Conservation (phyloP, 768 basidiomycete genomes). For the Mycena albidolilacea region DNA sequence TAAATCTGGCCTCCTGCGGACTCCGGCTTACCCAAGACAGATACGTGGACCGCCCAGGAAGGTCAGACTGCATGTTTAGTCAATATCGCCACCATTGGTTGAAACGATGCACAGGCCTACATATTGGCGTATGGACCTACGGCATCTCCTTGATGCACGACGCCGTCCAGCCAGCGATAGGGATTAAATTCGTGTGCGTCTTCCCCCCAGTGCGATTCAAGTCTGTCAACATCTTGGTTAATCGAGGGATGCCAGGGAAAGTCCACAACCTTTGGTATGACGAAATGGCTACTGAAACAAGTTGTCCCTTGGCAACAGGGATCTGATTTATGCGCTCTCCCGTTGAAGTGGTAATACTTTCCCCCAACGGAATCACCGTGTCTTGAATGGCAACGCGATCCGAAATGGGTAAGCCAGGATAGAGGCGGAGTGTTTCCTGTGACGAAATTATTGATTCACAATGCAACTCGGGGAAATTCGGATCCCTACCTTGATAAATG, state of each 20-base stretch:
- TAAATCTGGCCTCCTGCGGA: too few species aligned
- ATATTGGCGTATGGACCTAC: slow-evolving; percentile 36
- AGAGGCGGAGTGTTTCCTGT: slow-evolving; percentile 32
- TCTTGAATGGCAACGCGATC: slow-evolving; percentile 25
- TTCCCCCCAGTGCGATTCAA: slow-evolving; percentile 24
- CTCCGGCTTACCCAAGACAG: slow-evolving; percentile 23
- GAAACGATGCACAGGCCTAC: slow-evolving; percentile 6
- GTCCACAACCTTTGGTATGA: slow-evolving; percentile 25
- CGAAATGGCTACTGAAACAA: slow-evolving; percentile 1
- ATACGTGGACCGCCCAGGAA: slow-evolving; percentile 34
- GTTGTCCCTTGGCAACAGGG: slow-evolving; percentile 24
- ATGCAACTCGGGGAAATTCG: background rate
- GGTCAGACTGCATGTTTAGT: background rate
- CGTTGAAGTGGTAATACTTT: background rate
- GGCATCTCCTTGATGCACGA: background rate
- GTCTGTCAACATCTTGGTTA: background rate
- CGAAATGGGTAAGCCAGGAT: slow-evolving; percentile 19
- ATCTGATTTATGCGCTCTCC: slow-evolving; percentile 6
- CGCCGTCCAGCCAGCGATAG: slow-evolving; percentile 22
- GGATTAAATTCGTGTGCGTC: slow-evolving; percentile 27
- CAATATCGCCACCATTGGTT: background rate
- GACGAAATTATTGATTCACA: background rate
- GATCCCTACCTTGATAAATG: slow-evolving; percentile 31
- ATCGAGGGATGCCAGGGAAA: too few species aligned
- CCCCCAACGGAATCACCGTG: slow-evolving; percentile 13